Base-by-base conservation (phyloP, 352 stramenopile genomes). In the Blastocystis hominis region DNA sequence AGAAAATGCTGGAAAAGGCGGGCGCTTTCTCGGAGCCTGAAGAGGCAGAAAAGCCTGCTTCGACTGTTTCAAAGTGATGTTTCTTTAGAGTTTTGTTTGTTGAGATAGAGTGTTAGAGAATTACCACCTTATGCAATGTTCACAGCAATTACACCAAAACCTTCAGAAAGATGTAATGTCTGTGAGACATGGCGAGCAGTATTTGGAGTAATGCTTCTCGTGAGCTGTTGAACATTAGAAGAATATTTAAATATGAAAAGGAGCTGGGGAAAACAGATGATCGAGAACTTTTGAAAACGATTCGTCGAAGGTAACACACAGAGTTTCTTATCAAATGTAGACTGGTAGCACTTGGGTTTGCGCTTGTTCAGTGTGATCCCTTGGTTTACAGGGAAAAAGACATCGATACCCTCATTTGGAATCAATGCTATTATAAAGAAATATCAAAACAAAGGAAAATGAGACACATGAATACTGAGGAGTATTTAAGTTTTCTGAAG, bases 1-100 rank as follows among this genome's bases (percentile, higher is more conserved):
- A 90, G 3, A 93, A 95, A 81, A 86, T 96, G 88, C 90, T 96
- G 44, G 89, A 89, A 36, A 91, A 93, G 55, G 81, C 81, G 4
- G 77, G 77, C 47, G 72, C 72, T 17, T 84, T 84, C 34, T 68
- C 72, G 2, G 72, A 84, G 40, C 66, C 66, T 20, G 72, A 84
- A 40, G 30, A 84, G 50, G 54, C 34, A 20, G 30, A 84, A n/a
- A 24, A 66, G 40, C 0, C 40, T 4, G 38, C 50, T 59, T 59
- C 50, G 10, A 59, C 13, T 59, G 50, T 59, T n/a, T 59, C 50
- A 59, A 59, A 59, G 50, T 59, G 2, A 59, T 59, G 50, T 59
- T 59, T 20, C 50, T 59, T 59, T 59, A 59, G 50, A 59, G n/a
- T 59, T 59, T 13, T 59, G 50, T 59, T 59, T 59, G 50, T 59